Conservation (phyloP, 1,284 basidiomycete genomes). For the Ustilago loliicola region DNA sequence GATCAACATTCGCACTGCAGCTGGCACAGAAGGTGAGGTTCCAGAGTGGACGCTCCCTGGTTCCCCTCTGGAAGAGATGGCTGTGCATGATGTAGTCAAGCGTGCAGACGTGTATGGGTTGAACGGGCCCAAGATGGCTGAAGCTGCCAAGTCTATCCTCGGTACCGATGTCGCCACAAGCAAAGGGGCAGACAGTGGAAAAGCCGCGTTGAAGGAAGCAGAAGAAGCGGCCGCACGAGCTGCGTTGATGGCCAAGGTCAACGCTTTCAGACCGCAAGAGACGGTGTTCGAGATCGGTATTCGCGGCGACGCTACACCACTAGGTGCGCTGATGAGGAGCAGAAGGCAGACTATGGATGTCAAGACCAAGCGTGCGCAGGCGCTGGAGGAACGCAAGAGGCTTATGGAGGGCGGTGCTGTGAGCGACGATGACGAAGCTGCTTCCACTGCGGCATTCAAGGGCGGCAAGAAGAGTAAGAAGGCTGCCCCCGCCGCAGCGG, state of each 20-base stretch:
- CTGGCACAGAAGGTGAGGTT: slow-evolving; percentile 33
- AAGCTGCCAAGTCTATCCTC: slow-evolving; percentile 18
- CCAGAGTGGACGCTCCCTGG: slow-evolving; percentile 77
- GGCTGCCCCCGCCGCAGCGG: slow-evolving; percentile 26
- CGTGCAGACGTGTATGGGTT: slow-evolving; percentile 59
- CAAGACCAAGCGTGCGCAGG: slow-evolving; percentile 71
- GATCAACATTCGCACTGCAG: slow-evolving; percentile 46
- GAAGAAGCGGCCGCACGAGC: slow-evolving; percentile 76
- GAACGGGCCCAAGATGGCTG: slow-evolving; percentile 26
- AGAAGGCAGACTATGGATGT: slow-evolving; percentile 83
- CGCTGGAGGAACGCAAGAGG: slow-evolving; percentile 61
- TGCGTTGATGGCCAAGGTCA: slow-evolving; percentile 81
- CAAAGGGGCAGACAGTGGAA: slow-evolving; percentile 3
- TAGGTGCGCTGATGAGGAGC: slow-evolving; percentile 82
- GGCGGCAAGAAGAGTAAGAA: slow-evolving; percentile 52
- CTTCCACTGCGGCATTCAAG: not conserved
- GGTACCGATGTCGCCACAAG: slow-evolving; percentile 5
- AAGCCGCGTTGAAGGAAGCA: slow-evolving; percentile 38
- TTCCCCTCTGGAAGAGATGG: slow-evolving; percentile 76
- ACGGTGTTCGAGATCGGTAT: slow-evolving; percentile 92
- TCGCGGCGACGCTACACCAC: slow-evolving; percentile 75
- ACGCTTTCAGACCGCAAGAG: slow-evolving; percentile 85
- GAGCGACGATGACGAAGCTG: slow-evolving; percentile 22
- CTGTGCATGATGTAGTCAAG: slow-evolving; percentile 77
- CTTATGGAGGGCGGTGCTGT: slow-evolving; percentile 46